Evolutionary conservation across 73 alveolate genomes (phyloP).

Genomic region (Paramecium sonneborni): DNA sequence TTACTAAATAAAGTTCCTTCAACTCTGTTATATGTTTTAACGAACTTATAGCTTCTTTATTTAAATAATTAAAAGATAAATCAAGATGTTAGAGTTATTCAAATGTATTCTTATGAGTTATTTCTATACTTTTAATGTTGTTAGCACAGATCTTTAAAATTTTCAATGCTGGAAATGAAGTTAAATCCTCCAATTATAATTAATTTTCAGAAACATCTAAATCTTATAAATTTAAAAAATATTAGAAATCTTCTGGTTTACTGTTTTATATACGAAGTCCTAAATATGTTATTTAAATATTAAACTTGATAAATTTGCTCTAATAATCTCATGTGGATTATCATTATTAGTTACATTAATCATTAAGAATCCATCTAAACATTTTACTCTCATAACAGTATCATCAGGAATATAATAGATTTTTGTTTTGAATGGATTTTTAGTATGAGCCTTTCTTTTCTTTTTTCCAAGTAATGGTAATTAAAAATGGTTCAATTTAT

Average conservation of each 20-base stretch:
- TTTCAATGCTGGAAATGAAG: constrained; percentile 36
- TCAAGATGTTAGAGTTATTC: constrained; percentile 20
- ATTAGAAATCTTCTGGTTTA: constrained; percentile 57
- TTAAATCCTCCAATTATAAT: constrained; percentile 53
- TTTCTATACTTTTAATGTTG: constrained; percentile 24
- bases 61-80: constrained; percentile 62
- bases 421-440: constrained; percentile 64
- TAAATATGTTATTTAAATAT: not conserved
- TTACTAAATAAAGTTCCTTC: constrained; percentile 42
- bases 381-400: constrained; percentile 44
- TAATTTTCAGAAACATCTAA: constrained; percentile 62
- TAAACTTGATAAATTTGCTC: constrained; percentile 60
- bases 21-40: constrained; percentile 52
- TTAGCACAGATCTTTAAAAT: constrained; percentile 57
- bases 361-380: constrained; percentile 60
- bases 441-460: constrained; percentile 48
- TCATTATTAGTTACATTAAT: constrained; percentile 55
- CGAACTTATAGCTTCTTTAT: constrained; percentile 8
- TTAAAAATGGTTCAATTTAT: constrained; percentile 6
- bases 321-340: constrained; percentile 59
- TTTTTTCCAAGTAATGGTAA: constrained; percentile 34
- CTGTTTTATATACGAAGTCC: constrained; percentile 38
- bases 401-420: constrained; percentile 59
- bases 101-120: constrained; percentile 50
- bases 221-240: constrained; percentile 55